Evolutionary conservation across 768 basidiomycete species (phyloP).

Genomic region (Megacollybia marginata): DNA sequence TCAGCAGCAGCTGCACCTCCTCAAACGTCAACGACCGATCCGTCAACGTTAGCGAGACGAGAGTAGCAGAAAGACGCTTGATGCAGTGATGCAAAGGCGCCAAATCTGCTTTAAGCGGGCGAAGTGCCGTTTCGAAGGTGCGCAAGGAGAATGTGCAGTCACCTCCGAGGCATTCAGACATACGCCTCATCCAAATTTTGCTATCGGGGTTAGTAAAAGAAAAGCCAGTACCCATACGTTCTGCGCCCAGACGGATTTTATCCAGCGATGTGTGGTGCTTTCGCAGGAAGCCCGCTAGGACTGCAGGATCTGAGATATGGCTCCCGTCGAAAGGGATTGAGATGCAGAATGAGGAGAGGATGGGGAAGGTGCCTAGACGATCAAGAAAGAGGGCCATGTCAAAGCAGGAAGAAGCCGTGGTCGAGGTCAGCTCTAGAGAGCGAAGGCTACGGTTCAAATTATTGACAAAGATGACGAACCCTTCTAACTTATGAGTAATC

Average conservation of each 20-base stretch:
- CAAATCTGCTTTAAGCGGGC: constrained; percentile 29
- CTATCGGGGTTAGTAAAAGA: constrained; percentile 15
- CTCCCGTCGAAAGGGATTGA: constrained; percentile 39
- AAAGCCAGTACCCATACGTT: constrained; percentile 14
- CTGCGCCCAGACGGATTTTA: constrained; percentile 28
- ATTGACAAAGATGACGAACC: constrained; percentile 37
- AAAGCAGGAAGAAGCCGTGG: no score
- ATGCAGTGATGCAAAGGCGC: constrained; percentile 23
- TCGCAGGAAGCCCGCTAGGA: constrained; percentile 27
- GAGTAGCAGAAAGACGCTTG: constrained; percentile 16
- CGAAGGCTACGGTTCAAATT: constrained; percentile 29
- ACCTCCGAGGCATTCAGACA: constrained; percentile 18
- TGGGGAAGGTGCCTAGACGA: constrained; percentile 30
- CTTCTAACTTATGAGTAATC: constrained; percentile 30
- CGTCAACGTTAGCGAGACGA: constrained; percentile 27
- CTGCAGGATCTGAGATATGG: constrained; percentile 26
- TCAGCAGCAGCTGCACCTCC: constrained; percentile 24
- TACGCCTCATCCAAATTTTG: constrained; percentile 35
- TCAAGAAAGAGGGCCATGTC: constrained; percentile 19
- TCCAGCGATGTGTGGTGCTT: constrained; percentile 27
- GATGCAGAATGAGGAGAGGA: constrained; percentile 27
- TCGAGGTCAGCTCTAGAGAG: constrained; percentile 28
- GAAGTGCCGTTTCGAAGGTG: constrained; percentile 25
- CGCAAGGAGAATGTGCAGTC: constrained; percentile 24
- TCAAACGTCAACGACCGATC: constrained; percentile 24